Evolutionary conservation across 768 basidiomycete genomes (phyloP).

Genomic region (Cytidiella melzeri): DNA sequence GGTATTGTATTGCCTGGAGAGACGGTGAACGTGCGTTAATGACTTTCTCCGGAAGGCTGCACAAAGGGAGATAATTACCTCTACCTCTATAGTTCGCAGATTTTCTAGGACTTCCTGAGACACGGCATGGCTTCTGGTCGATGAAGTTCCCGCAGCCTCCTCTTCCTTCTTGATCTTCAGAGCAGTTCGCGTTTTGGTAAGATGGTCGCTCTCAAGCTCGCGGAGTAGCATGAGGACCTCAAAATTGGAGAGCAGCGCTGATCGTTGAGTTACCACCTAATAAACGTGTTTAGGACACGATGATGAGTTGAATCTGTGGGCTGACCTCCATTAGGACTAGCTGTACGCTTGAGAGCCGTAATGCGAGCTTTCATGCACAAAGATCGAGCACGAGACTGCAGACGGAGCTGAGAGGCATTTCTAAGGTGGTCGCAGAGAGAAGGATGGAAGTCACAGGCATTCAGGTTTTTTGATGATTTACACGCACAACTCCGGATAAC

Average conservation of each 20-base stretch:
- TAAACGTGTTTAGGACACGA: background rate
- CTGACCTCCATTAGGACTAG: slow-evolving; percentile 22
- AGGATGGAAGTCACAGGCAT: no score
- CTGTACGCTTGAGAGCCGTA: background rate
- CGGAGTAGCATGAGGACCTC: slow-evolving; percentile 79
- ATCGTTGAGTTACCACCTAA: slow-evolving; percentile 62
- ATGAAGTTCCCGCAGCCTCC: slow-evolving; percentile 37
- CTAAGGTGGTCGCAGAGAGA: no score
- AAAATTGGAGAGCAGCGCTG: slow-evolving; percentile 82
- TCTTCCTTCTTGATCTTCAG: slow-evolving; percentile 75
- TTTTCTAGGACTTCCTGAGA: slow-evolving; percentile 69
- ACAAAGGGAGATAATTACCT: slow-evolving; percentile 39
- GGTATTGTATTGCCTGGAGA: slow-evolving; percentile 75
- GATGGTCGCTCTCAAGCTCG: slow-evolving; percentile 69
- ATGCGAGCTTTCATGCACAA: no score
- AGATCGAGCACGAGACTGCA: no score
- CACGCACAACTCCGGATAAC: background rate
- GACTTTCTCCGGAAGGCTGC: background rate
- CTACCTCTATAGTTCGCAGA: slow-evolving; percentile 78
- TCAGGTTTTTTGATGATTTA: no score
- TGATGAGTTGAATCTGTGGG: background rate
- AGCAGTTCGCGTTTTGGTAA: slow-evolving; percentile 63
- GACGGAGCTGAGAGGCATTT: no score
- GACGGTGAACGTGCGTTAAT: no score
- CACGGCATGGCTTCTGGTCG: slow-evolving; percentile 24